These are phyloP conservation scores for Mycena chlorophos DNA, from an alignment of 768 basidiomycete species.

Conservation along the genomic window DNA sequence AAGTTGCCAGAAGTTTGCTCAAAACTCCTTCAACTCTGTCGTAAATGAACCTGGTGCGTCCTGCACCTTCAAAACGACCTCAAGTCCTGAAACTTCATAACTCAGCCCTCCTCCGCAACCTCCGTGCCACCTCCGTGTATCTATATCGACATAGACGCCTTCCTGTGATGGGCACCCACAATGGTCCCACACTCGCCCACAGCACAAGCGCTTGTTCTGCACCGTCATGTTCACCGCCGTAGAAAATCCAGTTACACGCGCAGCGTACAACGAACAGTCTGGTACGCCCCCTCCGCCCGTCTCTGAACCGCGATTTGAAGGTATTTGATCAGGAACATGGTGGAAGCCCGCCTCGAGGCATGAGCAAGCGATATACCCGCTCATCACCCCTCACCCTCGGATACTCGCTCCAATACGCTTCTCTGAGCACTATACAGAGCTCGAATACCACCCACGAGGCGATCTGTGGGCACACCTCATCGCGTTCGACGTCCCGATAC, in stretches of 20 bases:
- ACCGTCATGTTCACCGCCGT: not conserved
- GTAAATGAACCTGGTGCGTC: no score
- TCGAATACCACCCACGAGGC: constrained; percentile 4
- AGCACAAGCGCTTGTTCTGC: not conserved
- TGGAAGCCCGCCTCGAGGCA: not conserved
- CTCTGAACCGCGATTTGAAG: not conserved
- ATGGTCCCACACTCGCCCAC: not conserved
- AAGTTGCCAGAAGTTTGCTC: no score
- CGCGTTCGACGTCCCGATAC: not conserved
- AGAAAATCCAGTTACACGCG: not conserved
- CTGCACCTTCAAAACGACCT: no score
- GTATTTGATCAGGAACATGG: constrained; percentile 5
- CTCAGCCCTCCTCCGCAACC: not conserved
- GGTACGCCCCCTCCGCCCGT: not conserved
- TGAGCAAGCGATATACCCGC: constrained; percentile 3
- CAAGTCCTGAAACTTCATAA: no score
- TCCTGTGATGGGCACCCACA: not conserved
- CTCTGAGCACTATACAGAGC: not conserved
- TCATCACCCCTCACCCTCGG: not conserved
- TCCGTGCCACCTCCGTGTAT: not conserved
- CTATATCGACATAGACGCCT: not conserved
- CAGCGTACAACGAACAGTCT: not conserved
- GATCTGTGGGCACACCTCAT: constrained; percentile 13
- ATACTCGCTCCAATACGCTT: not conserved
- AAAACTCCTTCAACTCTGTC: no score